Conservation (phyloP, 1,284 basidiomycete species). For the Irpex lacteus region DNA sequence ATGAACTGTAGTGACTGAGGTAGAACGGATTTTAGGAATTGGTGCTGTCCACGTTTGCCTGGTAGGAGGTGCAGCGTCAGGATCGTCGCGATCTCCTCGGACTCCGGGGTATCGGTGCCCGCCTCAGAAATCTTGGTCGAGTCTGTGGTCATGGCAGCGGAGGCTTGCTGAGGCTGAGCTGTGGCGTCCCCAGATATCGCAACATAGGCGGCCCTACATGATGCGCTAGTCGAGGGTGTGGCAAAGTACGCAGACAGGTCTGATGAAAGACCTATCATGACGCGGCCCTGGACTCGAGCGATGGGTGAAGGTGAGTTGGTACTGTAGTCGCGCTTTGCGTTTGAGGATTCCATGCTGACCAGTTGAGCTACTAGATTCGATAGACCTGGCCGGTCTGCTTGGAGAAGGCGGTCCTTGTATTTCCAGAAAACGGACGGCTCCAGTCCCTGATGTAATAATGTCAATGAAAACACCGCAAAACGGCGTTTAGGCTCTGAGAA, state of each 20-base stretch:
- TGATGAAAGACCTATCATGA: neutral
- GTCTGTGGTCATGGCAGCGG: neutral
- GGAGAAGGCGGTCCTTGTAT: constrained; percentile 49
- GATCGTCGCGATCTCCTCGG: constrained; percentile 7
- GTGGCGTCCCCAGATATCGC: constrained; percentile 18
- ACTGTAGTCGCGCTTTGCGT: neutral
- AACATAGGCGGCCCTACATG: constrained; percentile 18
- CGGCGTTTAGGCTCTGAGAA: constrained; percentile 16
- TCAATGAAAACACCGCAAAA: neutral
- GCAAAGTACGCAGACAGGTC: neutral
- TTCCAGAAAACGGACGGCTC: constrained; percentile 75
- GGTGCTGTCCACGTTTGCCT: constrained; percentile 53
- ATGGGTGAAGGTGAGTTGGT: neutral
- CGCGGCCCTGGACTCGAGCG: neutral
- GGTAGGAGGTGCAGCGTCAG: constrained; percentile 33
- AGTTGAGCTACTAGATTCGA: constrained; percentile 45
- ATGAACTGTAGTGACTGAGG: constrained; percentile 52
- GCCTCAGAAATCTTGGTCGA: neutral
- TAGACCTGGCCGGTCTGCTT: constrained; percentile 43
- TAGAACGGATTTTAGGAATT: constrained; percentile 48
- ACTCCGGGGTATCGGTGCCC: neutral
- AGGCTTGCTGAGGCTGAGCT: neutral
- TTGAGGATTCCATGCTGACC: constrained; percentile 23
- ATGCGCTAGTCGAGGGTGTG: neutral
- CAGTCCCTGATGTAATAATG: constrained; percentile 48